These are phyloP conservation scores for Claviceps maximensis DNA, from an alignment of 2,329 filamentous ascomycete genomes.

Conservation along the genomic window DNA sequence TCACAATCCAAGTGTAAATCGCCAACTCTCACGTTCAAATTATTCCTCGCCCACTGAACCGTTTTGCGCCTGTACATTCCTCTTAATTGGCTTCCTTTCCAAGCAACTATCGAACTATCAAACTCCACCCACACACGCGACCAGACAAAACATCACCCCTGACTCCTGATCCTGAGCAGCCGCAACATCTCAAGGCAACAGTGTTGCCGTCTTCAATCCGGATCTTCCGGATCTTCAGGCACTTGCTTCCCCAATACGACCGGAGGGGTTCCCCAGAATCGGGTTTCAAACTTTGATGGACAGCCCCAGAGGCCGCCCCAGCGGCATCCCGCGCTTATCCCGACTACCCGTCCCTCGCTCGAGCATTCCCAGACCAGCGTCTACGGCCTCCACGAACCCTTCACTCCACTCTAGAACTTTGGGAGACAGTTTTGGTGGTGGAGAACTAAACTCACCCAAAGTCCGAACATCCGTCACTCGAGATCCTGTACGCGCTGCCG, in stretches of 20 bases:
- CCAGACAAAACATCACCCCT: not conserved
- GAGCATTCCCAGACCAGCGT: slow-evolving; percentile 18
- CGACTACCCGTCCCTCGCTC: slow-evolving; percentile 25
- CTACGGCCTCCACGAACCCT: slow-evolving; percentile 13
- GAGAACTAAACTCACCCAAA: slow-evolving; percentile 26
- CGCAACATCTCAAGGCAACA: not conserved
- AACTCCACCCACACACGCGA: not conserved
- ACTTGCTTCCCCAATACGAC: not conserved
- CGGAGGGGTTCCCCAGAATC: too few species aligned
- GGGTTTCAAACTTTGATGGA: slow-evolving; percentile 14
- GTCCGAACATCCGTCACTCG: slow-evolving; percentile 28
- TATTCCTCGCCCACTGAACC: not conserved
- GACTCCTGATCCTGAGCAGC: not conserved
- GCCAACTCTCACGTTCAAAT: not conserved
- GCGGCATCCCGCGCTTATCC: slow-evolving; percentile 24
- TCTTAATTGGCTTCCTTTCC: too few species aligned
- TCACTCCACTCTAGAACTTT: not conserved
- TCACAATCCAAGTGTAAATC: not conserved
- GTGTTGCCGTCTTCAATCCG: not conserved
- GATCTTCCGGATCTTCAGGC: not conserved
- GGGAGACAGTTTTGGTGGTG: slow-evolving; percentile 7
- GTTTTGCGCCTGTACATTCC: not conserved
- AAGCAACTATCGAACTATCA: not conserved
- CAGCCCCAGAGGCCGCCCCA: slow-evolving; percentile 22
- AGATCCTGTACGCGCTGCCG: slow-evolving; percentile 21